These are phyloP conservation scores for Xylariaceae sp. DNA, from an alignment of 2,329 filamentous ascomycete species.

Conservation along the genomic window DNA sequence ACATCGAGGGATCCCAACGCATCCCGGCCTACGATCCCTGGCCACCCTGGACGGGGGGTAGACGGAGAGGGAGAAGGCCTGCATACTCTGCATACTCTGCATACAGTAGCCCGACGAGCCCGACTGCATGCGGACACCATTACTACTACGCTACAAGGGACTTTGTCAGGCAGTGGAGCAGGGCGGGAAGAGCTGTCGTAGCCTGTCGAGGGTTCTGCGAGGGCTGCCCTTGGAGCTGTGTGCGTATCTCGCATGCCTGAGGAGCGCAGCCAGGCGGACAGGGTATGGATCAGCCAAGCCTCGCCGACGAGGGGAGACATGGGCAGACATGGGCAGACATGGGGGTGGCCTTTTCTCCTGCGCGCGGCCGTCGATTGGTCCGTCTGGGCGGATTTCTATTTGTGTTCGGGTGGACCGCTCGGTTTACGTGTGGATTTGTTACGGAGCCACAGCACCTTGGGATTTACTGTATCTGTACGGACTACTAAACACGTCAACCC, in stretches of 20 bases:
- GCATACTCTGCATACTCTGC: too few species aligned
- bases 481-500: too few species aligned
- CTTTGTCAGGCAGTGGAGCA: slow-evolving; percentile 13
- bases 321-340: too few species aligned
- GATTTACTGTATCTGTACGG: neutral
- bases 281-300: slow-evolving; percentile 12
- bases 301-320: too few species aligned
- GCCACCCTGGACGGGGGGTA: slow-evolving; percentile 1
- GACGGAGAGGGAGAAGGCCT: slow-evolving; percentile 8
- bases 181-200: too few species aligned
- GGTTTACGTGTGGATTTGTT: slow-evolving; percentile 11
- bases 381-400: slow-evolving; percentile 10
- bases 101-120: too few species aligned
- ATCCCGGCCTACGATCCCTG: slow-evolving; percentile 1
- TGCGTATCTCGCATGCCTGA: neutral
- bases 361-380: too few species aligned
- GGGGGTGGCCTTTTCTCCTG: slow-evolving; percentile 6
- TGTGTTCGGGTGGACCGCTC: slow-evolving; percentile 2
- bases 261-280: too few species aligned
- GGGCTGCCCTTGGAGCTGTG: too few species aligned
- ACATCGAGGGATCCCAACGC: slow-evolving; percentile 20
- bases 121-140: slow-evolving; percentile 10
- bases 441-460: too few species aligned
- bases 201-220: too few species aligned
- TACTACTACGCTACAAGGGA: slow-evolving; percentile 9